phyloP scores from a whole-genome alignment of 2,329 filamentous ascomycete genomes.

The Camptophora hylomeconis region DNA sequence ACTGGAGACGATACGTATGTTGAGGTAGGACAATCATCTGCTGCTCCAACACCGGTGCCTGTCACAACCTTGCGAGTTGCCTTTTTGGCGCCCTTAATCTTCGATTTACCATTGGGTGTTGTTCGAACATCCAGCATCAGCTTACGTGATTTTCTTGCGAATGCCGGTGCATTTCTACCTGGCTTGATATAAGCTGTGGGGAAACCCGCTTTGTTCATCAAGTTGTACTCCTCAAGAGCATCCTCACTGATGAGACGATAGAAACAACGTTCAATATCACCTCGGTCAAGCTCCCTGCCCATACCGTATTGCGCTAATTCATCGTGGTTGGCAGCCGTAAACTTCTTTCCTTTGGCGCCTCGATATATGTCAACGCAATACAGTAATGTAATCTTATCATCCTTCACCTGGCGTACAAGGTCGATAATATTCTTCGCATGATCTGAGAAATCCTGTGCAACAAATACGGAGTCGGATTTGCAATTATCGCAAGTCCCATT shows the following conservation, averaged over 20 bases:
- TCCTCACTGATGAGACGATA: conserved; percentile 61
- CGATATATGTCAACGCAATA: conserved; percentile 77
- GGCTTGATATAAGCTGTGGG: conserved; percentile 52
- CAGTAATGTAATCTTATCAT: conserved; percentile 54
- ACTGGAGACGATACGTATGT: conserved; percentile 54
- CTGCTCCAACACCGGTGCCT: conserved; percentile 22
- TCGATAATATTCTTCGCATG: conserved; percentile 59
- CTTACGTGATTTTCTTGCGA: conserved; percentile 28
- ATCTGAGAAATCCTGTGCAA: conserved; percentile 62
- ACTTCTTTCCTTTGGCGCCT: conserved; percentile 51
- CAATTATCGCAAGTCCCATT: conserved; percentile 79
- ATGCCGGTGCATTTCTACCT: conserved; percentile 34
- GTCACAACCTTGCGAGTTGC: conserved; percentile 19
- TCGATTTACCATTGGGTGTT: conserved; percentile 30
- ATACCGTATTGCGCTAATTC: conserved; percentile 49
- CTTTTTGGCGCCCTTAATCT: conserved; percentile 19
- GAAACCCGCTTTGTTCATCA: conserved; percentile 49
- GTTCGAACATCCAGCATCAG: conserved; percentile 42
- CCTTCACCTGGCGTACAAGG: conserved; percentile 48
- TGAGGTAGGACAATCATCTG: conserved; percentile 40
- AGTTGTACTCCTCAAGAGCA: conserved; percentile 58
- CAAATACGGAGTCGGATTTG: conserved; percentile 55
- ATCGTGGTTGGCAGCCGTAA: conserved; percentile 40
- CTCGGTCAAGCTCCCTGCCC: conserved; percentile 56
- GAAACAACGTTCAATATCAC: conserved; percentile 75